phyloP scores from a whole-genome alignment of 495 filamentous ascomycete species.

The Amniculicola lignicola region DNA sequence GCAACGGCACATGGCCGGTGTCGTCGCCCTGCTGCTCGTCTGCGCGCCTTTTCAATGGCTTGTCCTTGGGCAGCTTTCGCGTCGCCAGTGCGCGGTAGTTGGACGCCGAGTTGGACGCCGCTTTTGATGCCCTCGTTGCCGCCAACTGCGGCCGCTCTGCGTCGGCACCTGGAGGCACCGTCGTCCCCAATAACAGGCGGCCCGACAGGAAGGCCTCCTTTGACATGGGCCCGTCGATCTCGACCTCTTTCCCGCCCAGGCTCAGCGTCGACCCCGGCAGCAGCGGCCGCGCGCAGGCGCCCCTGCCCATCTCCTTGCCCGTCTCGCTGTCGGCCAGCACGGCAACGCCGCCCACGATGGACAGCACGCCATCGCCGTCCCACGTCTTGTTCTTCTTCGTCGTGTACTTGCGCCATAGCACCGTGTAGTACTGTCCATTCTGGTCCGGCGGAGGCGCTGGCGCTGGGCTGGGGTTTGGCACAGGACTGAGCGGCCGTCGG shows the following conservation, averaged over 20 bases:
- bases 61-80: too few relatives aligned
- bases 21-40: background rate
- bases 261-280: constrained; percentile 62
- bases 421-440: constrained; percentile 60
- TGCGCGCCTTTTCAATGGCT: background rate
- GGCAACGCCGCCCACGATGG: constrained; percentile 56
- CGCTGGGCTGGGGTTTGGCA: constrained; percentile 38
- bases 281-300: constrained; percentile 53
- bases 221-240: constrained; percentile 64
- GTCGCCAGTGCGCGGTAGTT: background rate
- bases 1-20: background rate
- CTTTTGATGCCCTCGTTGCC: background rate
- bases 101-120: background rate
- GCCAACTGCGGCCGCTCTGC: background rate
- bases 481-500: constrained; percentile 47
- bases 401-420: constrained; percentile 71
- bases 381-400: constrained; percentile 82
- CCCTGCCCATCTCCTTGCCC: constrained; percentile 65
- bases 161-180: constrained; percentile 16
- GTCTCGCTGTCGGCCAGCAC: constrained; percentile 58
- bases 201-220: constrained; percentile 64
- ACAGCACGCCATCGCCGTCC: constrained; percentile 77
- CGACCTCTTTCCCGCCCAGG: constrained; percentile 69
- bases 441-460: constrained; percentile 7
- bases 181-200: constrained; percentile 46